Percentiles rank a stretch among this genome's conserved stretches.
Evolutionary conservation across 148 eudicot species (phyloP).

Genomic region (Cornus kousa): DNA sequence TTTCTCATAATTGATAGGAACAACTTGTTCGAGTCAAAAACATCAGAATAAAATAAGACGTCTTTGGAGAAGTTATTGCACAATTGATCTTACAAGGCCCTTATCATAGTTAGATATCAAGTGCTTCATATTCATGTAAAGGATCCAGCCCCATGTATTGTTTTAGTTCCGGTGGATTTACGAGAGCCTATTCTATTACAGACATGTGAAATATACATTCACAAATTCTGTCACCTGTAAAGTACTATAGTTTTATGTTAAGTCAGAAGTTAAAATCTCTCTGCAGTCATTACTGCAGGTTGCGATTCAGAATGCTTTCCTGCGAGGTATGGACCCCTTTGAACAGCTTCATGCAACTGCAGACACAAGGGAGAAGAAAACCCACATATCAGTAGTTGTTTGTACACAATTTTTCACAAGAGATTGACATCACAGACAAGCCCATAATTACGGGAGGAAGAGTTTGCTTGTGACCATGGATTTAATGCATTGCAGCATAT

Average conservation of each 20-base stretch:
- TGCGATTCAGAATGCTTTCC: slow-evolving; percentile 56
- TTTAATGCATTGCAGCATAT: background rate
- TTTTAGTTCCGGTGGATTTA: background rate
- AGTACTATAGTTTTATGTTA: background rate
- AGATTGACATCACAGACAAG: background rate
- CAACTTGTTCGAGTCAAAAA: background rate
- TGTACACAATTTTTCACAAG: too few species aligned
- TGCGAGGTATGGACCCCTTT: slow-evolving; percentile 80
- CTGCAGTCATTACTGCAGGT: slow-evolving; percentile 67
- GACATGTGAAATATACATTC: background rate
- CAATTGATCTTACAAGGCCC: background rate
- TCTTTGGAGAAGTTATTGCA: background rate
- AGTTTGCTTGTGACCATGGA: background rate
- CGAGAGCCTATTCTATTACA: background rate
- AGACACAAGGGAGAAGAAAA: slow-evolving; percentile 3
- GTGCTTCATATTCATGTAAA: background rate
- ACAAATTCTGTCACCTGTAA: background rate
- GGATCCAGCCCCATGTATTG: background rate
- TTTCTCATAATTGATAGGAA: background rate
- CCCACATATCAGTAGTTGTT: background rate
- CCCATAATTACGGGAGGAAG: background rate
- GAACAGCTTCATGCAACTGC: slow-evolving; percentile 81
- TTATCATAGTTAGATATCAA: background rate
- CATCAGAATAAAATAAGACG: background rate
- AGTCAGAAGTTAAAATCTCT: slow-evolving; percentile 50